Percentiles rank a stretch among this genome's conserved stretches.
Evolutionary conservation across 2,329 filamentous ascomycete genomes (phyloP).

Genomic region (Gyromitra esculenta): DNA sequence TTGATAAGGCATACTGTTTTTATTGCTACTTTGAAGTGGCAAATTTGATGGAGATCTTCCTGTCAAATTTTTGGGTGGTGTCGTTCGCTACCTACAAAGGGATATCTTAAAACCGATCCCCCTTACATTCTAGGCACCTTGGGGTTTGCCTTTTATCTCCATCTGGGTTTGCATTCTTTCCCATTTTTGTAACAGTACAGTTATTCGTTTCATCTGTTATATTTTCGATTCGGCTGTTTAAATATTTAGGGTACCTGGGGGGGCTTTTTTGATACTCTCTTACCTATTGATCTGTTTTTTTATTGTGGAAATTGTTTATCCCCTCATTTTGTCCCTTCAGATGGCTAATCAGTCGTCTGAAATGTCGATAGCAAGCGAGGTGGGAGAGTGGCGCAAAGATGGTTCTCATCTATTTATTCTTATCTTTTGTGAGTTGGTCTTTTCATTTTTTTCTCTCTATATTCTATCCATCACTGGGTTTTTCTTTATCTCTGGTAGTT

Average conservation of each 20-base stretch:
- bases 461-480: constrained; percentile 24
- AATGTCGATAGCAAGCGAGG: constrained; percentile 31
- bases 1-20: constrained; percentile 26
- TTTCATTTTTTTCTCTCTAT: constrained; percentile 25
- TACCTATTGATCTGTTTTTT: constrained; percentile 25
- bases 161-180: constrained; percentile 43
- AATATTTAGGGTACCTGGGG: constrained; percentile 49
- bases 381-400: constrained; percentile 26
- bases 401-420: constrained; percentile 43
- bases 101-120: constrained; percentile 31
- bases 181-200: constrained; percentile 45
- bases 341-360: constrained; percentile 31
- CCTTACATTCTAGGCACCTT: constrained; percentile 48
- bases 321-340: constrained; percentile 32
- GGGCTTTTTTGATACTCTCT: constrained; percentile 30
- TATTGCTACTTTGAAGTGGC: constrained; percentile 33
- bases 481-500: constrained; percentile 27
- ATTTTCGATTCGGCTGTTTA: constrained; percentile 51
- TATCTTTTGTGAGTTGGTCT: constrained; percentile 42
- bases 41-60: constrained; percentile 32
- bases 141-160: constrained; percentile 47
- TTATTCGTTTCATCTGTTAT: constrained; percentile 32
- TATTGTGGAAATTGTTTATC: constrained; percentile 35
- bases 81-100: constrained; percentile 38
- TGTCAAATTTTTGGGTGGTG: constrained; percentile 36